A percentile compares a stretch with the other conserved stretches of the same genome.
These are phyloP conservation scores for Solanum appendiculatum DNA, from an alignment of 257 asterid genomes.

Conservation along the genomic window DNA sequence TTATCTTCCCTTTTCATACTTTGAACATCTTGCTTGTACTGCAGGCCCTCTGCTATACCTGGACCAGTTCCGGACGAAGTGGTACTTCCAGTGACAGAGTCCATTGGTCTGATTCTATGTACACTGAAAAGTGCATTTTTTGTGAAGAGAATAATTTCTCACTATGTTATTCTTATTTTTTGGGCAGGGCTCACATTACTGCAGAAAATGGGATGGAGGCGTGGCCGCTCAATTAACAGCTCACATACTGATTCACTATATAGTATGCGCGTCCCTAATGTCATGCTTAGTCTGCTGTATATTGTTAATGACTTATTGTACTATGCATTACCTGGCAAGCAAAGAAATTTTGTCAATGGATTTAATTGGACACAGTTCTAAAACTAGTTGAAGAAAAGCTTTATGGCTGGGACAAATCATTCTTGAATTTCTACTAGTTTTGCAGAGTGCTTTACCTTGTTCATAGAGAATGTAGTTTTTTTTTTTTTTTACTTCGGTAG, in stretches of 20 bases:
- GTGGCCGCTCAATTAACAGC: slow-evolving; percentile 74
- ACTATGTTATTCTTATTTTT: neutral
- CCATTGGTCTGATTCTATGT: slow-evolving; percentile 56
- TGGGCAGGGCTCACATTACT: slow-evolving; percentile 73
- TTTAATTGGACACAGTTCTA: neutral
- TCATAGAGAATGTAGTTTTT: neutral
- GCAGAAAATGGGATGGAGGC: slow-evolving; percentile 97
- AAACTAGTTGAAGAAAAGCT: neutral
- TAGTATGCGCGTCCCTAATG: slow-evolving; percentile 31
- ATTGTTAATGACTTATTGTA: neutral
- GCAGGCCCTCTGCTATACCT: slow-evolving; percentile 85
- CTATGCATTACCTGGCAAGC: neutral
- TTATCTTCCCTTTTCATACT: slow-evolving; percentile 1
- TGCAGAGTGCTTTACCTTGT: neutral
- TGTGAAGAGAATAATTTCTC: neutral
- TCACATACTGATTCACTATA: slow-evolving; percentile 39
- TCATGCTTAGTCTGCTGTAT: neutral
- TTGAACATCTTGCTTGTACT: slow-evolving; percentile 2
- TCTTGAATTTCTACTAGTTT: neutral
- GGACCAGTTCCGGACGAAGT: slow-evolving; percentile 96
- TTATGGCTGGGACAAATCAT: neutral
- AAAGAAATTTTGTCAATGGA: neutral
- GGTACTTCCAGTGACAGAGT: slow-evolving; percentile 62
- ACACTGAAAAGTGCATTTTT: neutral
- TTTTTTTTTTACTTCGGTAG: neutral